Evolutionary conservation across 495 filamentous ascomycete genomes (phyloP).

Genomic region (Xylaria castorea): DNA sequence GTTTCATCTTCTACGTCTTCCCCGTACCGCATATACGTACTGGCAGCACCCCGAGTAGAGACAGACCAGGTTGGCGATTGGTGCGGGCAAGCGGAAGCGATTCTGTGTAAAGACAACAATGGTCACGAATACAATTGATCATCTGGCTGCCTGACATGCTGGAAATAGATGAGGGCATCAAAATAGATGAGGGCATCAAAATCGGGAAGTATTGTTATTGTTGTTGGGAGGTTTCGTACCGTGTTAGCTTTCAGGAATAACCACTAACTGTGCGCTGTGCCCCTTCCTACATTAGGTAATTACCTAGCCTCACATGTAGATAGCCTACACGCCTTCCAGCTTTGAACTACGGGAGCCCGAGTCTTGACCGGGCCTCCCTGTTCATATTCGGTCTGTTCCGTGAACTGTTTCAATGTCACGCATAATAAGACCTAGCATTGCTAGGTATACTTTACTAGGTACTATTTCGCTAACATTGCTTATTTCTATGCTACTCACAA

Average conservation of each 20-base stretch:
- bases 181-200: background rate
- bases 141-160: background rate
- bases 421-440: background rate
- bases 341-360: background rate
- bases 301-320: background rate
- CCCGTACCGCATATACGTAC: background rate
- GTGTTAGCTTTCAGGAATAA: background rate
- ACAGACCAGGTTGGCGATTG: constrained; percentile 1
- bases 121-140: background rate
- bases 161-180: background rate
- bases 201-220: background rate
- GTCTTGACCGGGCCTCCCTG: background rate
- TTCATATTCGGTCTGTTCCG: background rate
- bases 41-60: background rate
- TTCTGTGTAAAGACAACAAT: background rate
- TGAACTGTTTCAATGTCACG: background rate
- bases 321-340: background rate
- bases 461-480: no score
- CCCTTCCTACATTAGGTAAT: background rate
- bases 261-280: background rate
- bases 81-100: background rate
- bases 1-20: background rate
- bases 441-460: background rate
- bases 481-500: background rate
- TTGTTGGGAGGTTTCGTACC: background rate